phyloP scores from a whole-genome alignment of 192 early-diverging fungal species.

The Coemansia sp. region DNA sequence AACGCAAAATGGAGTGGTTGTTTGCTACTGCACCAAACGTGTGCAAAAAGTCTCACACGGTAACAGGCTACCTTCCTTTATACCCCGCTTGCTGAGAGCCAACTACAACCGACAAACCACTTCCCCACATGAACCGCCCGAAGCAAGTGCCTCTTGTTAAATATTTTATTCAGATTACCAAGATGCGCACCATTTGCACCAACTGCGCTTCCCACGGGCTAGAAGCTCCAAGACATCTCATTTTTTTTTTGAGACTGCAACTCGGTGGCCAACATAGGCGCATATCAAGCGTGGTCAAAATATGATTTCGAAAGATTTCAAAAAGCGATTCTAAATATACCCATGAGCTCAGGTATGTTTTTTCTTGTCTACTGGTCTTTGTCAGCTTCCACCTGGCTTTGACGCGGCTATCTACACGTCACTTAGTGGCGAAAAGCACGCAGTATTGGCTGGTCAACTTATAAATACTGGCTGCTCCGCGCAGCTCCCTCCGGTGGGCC shows the following conservation, averaged over 20 bases:
- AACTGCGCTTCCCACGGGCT: not conserved
- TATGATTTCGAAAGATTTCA: not conserved
- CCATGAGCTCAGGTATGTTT: not conserved
- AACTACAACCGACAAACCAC: not conserved
- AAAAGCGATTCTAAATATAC: constrained; percentile 7
- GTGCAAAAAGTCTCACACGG: constrained; percentile 5
- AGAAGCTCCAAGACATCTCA: constrained; percentile 1
- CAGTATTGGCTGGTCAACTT: not conserved
- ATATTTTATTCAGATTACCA: not conserved
- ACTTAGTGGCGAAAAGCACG: not conserved
- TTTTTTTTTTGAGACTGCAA: not conserved
- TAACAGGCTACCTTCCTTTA: not conserved
- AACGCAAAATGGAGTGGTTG: not conserved
- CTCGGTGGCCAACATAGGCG: not conserved
- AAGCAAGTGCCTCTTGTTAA: not conserved
- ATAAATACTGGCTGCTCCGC: not conserved
- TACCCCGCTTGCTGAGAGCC: not conserved
- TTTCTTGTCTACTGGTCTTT: not conserved
- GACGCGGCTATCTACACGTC: not conserved
- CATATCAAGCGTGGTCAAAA: not conserved
- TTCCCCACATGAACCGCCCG: not conserved
- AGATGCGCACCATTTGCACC: not conserved
- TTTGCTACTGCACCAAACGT: not conserved
- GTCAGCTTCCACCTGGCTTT: not conserved
- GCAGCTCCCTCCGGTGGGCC: not conserved